Evolutionary conservation across 345 rosid species (phyloP), one percentile per base, ranked within the genome.

Genomic region (Corchorus olitorius): DNA sequence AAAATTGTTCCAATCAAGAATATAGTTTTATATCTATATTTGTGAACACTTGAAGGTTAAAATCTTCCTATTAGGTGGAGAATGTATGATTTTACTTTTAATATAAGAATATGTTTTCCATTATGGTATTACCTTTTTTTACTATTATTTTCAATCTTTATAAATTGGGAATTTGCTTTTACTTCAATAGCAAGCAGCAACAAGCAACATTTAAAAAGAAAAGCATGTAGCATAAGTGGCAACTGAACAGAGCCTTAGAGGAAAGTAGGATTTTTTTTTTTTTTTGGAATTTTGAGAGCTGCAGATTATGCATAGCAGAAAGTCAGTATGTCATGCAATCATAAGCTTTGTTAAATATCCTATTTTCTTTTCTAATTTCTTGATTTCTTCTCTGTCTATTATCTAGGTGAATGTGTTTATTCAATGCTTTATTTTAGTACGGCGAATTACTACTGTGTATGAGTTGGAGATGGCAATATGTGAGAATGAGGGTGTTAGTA

Each of bases 341-440:
- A 2, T 19, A 4, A 43, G 6, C 33, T 65, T 59, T 22, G 37
- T 4, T 59, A 59, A 59, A 0, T 27, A 27, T 27, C 27, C 27
- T 27, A 27, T 34, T 45, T 41, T 39, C 34, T 55, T 17, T 35
- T 75, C 45, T 52, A 4, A 27, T 60, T 72, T 34, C 52, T 54
- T 10, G 3, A 5, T 9, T 41, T 20, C 56, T 60, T 43, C 6
- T n/a, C 14, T 54, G 65, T 72, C 58, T 45, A 66, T 69, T 72
- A 39, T 81, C 62, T 83, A 94, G 98, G 80, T 94, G 71, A 90
- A 93, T 88, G 91, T 97, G 11, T 94, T 90, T 84, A 91, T 94
- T 73, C 93, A 90, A 78, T 94, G 98, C 86, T 94, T 84, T 72
- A 88, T 90, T 55, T 94, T 84, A 73, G 94, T 88, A 45, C 79